These are phyloP conservation scores for Juglanconis juglandina DNA, from an alignment of 2,329 filamentous ascomycete species.

Conservation along the genomic window DNA sequence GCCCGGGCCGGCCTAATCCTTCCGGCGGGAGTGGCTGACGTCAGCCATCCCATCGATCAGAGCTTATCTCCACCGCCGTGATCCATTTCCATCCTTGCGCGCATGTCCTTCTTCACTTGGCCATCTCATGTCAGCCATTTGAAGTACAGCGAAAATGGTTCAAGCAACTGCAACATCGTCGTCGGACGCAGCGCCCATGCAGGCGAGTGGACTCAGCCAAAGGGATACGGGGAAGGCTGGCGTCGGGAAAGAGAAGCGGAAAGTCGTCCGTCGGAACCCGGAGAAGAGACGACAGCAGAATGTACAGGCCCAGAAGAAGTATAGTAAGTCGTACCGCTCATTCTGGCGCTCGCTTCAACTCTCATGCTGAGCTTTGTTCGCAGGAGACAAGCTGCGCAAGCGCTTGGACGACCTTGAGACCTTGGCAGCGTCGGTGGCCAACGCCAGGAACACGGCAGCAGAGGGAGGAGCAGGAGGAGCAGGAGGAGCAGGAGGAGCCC, in stretches of 20 bases:
- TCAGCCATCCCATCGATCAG: not conserved
- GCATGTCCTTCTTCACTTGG: not conserved
- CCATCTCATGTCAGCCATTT: not conserved
- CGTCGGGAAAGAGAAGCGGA: constrained; percentile 11
- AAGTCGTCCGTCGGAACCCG: constrained; percentile 19
- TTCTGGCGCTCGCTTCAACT: not conserved
- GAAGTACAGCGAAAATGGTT: not conserved
- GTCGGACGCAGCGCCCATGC: not conserved
- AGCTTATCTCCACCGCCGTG: not conserved
- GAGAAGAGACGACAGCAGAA: constrained; percentile 25
- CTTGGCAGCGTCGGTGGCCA: constrained; percentile 14
- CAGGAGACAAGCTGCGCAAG: constrained; percentile 21
- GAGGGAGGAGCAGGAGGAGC: not conserved
- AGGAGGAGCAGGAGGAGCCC: not conserved
- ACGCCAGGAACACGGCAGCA: not conserved
- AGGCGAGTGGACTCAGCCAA: not conserved
- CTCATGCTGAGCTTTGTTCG: not conserved
- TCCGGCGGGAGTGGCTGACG: not conserved
- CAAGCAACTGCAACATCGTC: not conserved
- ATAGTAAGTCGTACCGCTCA: constrained; percentile 17
- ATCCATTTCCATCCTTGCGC: not conserved
- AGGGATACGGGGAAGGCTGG: not conserved
- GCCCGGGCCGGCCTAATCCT: not conserved
- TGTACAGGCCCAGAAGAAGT: constrained; percentile 23
- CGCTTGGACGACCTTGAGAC: constrained; percentile 20